These are phyloP conservation scores for Hirsutella rhossiliensis DNA, from an alignment of 2,329 filamentous ascomycete genomes.

Conservation along the genomic window DNA sequence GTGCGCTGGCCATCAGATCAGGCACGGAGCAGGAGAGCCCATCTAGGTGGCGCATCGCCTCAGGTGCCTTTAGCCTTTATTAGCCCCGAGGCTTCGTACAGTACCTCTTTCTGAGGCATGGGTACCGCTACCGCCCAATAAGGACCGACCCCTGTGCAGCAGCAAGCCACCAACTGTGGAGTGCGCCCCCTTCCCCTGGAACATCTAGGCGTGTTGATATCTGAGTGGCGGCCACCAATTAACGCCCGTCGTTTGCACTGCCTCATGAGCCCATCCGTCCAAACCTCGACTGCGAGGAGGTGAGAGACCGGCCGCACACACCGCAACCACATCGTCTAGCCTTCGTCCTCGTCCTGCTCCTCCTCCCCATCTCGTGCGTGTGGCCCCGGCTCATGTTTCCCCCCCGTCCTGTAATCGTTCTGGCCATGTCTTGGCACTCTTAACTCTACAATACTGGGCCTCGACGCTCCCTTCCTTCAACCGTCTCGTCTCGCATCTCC, in stretches of 20 bases:
- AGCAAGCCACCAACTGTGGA: not conserved
- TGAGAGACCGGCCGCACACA: not conserved
- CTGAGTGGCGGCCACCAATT: not conserved
- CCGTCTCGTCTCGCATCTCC: not conserved
- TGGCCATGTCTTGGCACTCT: not conserved
- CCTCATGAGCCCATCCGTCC: constrained; percentile 1
- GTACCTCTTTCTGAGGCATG: too few species aligned
- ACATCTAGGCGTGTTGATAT: constrained; percentile 1
- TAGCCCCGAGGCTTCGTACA: too few species aligned
- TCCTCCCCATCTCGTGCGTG: not conserved
- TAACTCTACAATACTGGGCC: not conserved
- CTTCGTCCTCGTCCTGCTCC: not conserved
- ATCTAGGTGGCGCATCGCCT: too few species aligned
- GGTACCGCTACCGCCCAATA: too few species aligned
- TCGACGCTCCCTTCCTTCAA: not conserved
- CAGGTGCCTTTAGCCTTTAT: too few species aligned
- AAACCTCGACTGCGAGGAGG: not conserved
- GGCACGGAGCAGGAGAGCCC: too few species aligned
- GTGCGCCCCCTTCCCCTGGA: not conserved
- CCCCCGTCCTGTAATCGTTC: not conserved
- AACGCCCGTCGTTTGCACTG: constrained; percentile 1
- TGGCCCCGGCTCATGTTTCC: not conserved
- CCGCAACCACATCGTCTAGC: too few species aligned
- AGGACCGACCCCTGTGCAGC: not conserved
- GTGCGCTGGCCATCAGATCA: too few species aligned